These are phyloP conservation scores for Elaeis oleifera DNA, from an alignment of 202 grass and related monocot species.

Conservation along the genomic window DNA sequence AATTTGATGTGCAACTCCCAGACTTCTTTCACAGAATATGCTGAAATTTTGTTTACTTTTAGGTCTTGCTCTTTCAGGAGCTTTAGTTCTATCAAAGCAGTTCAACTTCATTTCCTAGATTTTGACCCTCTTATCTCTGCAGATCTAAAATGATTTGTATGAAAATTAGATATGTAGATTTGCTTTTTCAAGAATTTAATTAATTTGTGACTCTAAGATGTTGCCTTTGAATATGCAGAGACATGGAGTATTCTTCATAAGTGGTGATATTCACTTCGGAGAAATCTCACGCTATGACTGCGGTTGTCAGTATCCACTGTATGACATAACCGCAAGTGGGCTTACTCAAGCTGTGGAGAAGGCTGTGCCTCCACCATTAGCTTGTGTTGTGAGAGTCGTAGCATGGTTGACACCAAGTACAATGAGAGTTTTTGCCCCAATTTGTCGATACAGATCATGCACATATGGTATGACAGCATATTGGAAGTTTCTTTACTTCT, in stretches of 20 bases:
- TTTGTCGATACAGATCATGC: slow-evolving; percentile 69
- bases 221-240: slow-evolving; percentile 38
- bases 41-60: no score
- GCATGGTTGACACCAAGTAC: slow-evolving; percentile 50
- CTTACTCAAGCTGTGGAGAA: slow-evolving; percentile 80
- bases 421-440: slow-evolving; percentile 51
- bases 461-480: slow-evolving; percentile 46
- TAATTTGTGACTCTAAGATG: not conserved
- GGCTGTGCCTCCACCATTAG: slow-evolving; percentile 34
- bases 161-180: not conserved
- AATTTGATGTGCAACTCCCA: no score
- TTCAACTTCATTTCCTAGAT: no score
- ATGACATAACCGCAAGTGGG: slow-evolving; percentile 94
- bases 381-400: slow-evolving; percentile 45
- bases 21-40: no score
- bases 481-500: not conserved
- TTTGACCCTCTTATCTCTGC: no score
- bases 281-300: slow-evolving; percentile 82
- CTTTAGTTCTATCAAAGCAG: no score
- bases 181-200: not conserved
- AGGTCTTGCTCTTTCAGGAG: no score
- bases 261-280: slow-evolving; percentile 95
- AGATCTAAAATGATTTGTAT: not conserved
- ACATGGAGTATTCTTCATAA: slow-evolving; percentile 74
- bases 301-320: slow-evolving; percentile 60